A percentile compares a stretch with the other conserved stretches of the same genome.
Evolutionary conservation across 176 grass and related monocot genomes (phyloP).

Genomic region (Microstegium vimineum): DNA sequence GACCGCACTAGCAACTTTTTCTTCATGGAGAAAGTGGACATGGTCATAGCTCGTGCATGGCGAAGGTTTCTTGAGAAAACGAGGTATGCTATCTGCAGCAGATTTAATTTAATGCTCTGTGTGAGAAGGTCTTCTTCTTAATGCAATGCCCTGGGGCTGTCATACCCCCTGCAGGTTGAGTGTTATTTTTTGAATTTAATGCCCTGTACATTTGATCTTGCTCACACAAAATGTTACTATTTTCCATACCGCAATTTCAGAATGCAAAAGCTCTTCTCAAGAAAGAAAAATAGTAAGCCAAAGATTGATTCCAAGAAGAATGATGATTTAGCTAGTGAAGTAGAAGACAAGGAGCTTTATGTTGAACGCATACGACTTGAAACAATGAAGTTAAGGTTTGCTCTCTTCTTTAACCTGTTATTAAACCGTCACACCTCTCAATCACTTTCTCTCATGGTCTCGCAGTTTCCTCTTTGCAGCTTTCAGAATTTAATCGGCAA

Average conservation of each 20-base stretch:
- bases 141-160: too few species aligned
- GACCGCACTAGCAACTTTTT: conserved; percentile 90
- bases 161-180: too few species aligned
- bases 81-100: conserved; percentile 44
- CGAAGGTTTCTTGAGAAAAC: conserved; percentile 73
- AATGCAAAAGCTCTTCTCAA: conserved; percentile 72
- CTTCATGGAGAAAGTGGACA: conserved; percentile 90
- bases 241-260: conserved; percentile 38
- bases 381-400: conserved; percentile 83
- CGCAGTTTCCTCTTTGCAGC: conserved; percentile 36
- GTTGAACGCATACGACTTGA: conserved; percentile 89
- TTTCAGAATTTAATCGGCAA: conserved; percentile 71
- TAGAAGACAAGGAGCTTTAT: conserved; percentile 56
- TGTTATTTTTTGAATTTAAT: too few species aligned
- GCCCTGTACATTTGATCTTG: conserved; percentile 25
- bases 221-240: neutral
- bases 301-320: conserved; percentile 65
- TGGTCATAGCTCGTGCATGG: conserved; percentile 83
- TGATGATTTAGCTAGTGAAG: conserved; percentile 62
- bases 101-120: too few species aligned
- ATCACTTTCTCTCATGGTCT: neutral
- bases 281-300: conserved; percentile 47
- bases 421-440: conserved; percentile 2
- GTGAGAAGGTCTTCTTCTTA: too few species aligned
- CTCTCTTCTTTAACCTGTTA: conserved; percentile 25